Percentiles rank a stretch among this genome's conserved stretches.
Conservation (phyloP, 768 basidiomycete species). For the Suillus subalutaceus region DNA sequence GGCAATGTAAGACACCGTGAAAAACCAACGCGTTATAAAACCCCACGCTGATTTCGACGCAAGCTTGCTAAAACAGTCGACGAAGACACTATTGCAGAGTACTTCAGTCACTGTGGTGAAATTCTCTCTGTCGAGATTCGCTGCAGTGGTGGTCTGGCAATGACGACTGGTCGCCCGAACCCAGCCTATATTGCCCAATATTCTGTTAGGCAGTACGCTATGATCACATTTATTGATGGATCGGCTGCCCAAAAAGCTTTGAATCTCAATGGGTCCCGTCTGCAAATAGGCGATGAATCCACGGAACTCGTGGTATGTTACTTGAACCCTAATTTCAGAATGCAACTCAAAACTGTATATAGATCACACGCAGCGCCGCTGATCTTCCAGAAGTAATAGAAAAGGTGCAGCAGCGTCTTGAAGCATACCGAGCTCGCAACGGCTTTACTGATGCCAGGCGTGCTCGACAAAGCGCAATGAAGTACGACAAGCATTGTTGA, state of each 20-base stretch:
- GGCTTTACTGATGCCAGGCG: slow-evolving; percentile 22
- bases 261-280: slow-evolving; percentile 34
- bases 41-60: neutral
- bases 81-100: slow-evolving; percentile 22
- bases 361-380: slow-evolving; percentile 31
- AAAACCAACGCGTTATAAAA: neutral
- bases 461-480: slow-evolving; percentile 26
- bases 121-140: slow-evolving; percentile 27
- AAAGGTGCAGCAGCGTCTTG: slow-evolving; percentile 30
- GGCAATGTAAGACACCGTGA: slow-evolving; percentile 55
- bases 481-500: slow-evolving; percentile 16
- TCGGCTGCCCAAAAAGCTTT: slow-evolving; percentile 46
- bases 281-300: slow-evolving; percentile 41
- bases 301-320: slow-evolving; percentile 37
- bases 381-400: slow-evolving; percentile 39
- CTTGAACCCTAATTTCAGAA: no score
- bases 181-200: slow-evolving; percentile 37
- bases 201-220: slow-evolving; percentile 52
- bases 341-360: neutral
- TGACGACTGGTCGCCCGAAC: slow-evolving; percentile 27
- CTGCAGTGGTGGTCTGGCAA: slow-evolving; percentile 36
- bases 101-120: slow-evolving; percentile 30
- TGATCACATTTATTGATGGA: slow-evolving; percentile 45
- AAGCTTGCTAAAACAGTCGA: slow-evolving; percentile 16
- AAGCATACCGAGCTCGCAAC: slow-evolving; percentile 23